Percentiles rank a stretch among this genome's conserved stretches.
These are phyloP conservation scores for Diaporthe humulicola DNA, from an alignment of 2,329 filamentous ascomycete species.

Conservation along the genomic window DNA sequence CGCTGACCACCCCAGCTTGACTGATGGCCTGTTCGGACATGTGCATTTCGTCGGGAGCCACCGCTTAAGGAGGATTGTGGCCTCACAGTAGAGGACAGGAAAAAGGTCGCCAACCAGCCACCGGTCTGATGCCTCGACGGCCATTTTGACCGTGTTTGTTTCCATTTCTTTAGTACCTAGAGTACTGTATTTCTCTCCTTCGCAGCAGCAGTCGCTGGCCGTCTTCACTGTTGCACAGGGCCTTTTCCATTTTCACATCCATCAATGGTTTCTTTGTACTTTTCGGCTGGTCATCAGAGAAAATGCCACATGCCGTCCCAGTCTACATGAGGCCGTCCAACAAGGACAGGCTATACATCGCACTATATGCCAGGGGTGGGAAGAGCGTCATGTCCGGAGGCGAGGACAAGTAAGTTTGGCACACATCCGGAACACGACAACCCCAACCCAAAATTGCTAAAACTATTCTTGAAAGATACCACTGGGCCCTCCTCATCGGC, in stretches of 20 bases:
- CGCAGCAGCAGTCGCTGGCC: conserved; percentile 3
- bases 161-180: background rate
- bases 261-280: background rate
- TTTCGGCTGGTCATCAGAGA: conserved; percentile 13
- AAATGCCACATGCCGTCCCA: conserved; percentile 26
- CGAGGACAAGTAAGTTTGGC: conserved; percentile 45
- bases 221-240: background rate
- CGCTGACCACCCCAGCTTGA: background rate
- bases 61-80: conserved; percentile 26
- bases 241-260: background rate
- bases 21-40: background rate
- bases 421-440: background rate
- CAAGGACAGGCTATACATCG: conserved; percentile 48
- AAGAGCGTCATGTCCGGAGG: conserved; percentile 42
- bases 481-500: conserved; percentile 48
- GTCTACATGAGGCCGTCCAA: conserved; percentile 42
- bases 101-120: background rate
- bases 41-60: background rate
- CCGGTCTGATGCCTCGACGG: conserved; percentile 1
- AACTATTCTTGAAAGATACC: conserved; percentile 42
- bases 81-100: background rate
- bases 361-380: conserved; percentile 46
- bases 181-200: background rate
- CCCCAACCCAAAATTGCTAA: background rate
- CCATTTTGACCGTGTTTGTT: background rate